Evolutionary conservation across 1,284 basidiomycete genomes (phyloP), one percentile per base, ranked within the genome.

Genomic region (Cerioporus squamosus): DNA sequence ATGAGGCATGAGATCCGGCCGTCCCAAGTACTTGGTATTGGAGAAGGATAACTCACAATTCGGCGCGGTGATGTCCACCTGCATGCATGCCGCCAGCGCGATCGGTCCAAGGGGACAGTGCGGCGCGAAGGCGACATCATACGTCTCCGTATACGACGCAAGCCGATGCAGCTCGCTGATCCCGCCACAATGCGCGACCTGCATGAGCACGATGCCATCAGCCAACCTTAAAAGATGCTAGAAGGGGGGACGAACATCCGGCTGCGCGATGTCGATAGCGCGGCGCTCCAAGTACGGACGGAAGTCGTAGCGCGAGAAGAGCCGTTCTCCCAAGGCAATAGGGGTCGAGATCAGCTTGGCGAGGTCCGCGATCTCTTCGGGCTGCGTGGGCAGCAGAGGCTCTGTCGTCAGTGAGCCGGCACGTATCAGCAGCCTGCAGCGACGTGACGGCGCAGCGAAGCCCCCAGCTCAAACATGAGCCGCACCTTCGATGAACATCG

Each of bases 111-210:
- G 66, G 1, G 85, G 85, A 66, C 83, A 86, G 66, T 87, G 85
- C 2, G 86, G 84, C 0, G 85, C 85, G 40, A 87, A 69, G 8
- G 80, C 84, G 63, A 87, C 82, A 61, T 88, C 87, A 64, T 87
- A 87, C 8, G 78, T 84, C 74, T 92, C 89, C 1, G 87, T 84
- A 72, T 92, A 79, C 33, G 79, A 79, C 5, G 90, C 88, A 44
- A 93, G 88, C 55, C 85, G 81, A 57, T 83, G 80, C 10, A 88
- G 77, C 70, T 93, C 90, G 55, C 85, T 87, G 67, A 93, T 91
- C n/a, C 89, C 88, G 22, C 86, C 86, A 42, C 84, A 86, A 66
- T 88, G 86, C 0, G 83, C 77, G 31, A 87, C 80, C 84, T 85
- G 55, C 7, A 39, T 38, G 36, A 22, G 1, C 22, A 2, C 14